A percentile compares a stretch with the other conserved stretches of the same genome.
Evolutionary conservation across 163 green algal genomes (phyloP).

Genomic region (Prototheca cutis): DNA sequence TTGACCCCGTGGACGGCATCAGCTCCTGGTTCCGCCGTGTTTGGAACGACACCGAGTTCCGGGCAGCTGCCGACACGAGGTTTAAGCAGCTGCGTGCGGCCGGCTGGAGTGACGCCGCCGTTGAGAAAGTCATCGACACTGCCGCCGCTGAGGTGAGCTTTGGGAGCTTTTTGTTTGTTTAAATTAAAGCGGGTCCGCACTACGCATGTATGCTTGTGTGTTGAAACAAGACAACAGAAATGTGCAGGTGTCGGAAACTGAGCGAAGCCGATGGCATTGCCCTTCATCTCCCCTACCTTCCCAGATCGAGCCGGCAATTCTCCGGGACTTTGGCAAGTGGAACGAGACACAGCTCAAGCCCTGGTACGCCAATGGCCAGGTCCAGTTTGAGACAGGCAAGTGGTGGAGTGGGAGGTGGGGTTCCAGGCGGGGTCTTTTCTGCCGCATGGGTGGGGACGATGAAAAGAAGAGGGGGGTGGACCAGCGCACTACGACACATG

Average conservation of each 20-base stretch:
- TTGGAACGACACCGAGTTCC: conserved; percentile 20
- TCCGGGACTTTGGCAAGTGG: conserved; percentile 33
- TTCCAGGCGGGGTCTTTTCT: too few species aligned
- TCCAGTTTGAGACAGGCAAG: conserved; percentile 5
- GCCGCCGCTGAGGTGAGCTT: background rate
- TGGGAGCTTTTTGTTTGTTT: too few species aligned
- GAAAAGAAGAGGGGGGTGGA: too few species aligned
- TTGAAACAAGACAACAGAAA: too few species aligned
- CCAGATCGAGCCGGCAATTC: conserved; percentile 16
- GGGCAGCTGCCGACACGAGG: conserved; percentile 16
- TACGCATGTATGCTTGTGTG: too few species aligned
- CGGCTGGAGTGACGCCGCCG: conserved; percentile 25
- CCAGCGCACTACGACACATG: too few species aligned
- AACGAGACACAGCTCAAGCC: conserved; percentile 4
- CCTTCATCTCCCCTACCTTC: too few species aligned
- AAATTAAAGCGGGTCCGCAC: too few species aligned
- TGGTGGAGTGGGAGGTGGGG: too few species aligned
- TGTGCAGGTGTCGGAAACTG: too few species aligned
- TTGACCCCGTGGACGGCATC: conserved; percentile 53
- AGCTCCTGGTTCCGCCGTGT: conserved; percentile 39
- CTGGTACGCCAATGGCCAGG: background rate
- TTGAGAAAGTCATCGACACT: conserved; percentile 18
- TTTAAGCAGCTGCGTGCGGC: conserved; percentile 39
- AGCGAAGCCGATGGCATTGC: too few species aligned
- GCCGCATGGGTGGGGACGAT: too few species aligned